Base-by-base conservation (phyloP, 176 grass and related monocot species). In the Carex kokanica region DNA sequence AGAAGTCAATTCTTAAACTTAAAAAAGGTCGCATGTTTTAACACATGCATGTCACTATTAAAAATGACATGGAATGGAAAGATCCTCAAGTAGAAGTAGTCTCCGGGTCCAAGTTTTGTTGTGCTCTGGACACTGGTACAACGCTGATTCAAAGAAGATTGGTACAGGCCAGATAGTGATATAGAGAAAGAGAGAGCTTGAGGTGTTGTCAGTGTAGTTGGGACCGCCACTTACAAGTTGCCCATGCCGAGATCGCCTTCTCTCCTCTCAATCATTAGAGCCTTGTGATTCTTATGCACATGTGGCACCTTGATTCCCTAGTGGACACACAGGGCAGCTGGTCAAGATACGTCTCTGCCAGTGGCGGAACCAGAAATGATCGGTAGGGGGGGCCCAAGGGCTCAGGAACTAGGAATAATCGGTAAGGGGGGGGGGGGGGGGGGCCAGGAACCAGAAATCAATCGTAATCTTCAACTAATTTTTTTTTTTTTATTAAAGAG, bases 141-240 rank as follows among this genome's bases (percentile, higher is more conserved):
- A 32, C 55, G 9, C 14, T 47, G 60, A 20, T 81, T 63, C 60
- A 41, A 40, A 60, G 60, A 18, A 62, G 78, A 81, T 38, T 15
- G 18, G n/a, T 52, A 74, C 71, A 74, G 11, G 71, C 45, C 71
- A 74, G 45, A 74, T 6, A 53, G 43, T 52, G 70, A 58, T 2
- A 36, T 32, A 60, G 32, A 18, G 17, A 57, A 9, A 49, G 51
- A 77, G 23, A 74, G 70, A 45, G 70, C 21, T 45, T 24, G 41
- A 75, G 45, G 83, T 84, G 68, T 58, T 87, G 75, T 68, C 83
- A 80, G 47, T 72, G 88, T 60, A 74, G 10, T 78, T 75, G 63
- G 90, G 90, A 90, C 88, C 88, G 88, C 88, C 88, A 87, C 84
- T 90, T 6, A 11, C 70, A 32, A 78, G 63, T 88, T 84, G 91